These are phyloP conservation scores for Eucalyptus grandis DNA, from an alignment of 345 rosid species.

Conservation along the genomic window DNA sequence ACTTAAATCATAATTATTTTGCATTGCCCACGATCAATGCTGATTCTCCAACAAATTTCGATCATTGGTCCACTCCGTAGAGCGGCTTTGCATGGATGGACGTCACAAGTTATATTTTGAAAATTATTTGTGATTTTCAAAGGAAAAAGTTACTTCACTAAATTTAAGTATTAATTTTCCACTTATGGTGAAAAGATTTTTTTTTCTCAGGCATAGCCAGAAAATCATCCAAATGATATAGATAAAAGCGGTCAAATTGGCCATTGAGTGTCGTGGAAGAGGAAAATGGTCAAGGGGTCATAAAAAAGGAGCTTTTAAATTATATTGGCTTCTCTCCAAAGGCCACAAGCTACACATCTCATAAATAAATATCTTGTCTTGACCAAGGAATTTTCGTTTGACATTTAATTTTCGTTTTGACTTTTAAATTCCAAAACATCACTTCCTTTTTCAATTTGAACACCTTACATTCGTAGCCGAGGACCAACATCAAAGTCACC, in stretches of 20 bases:
- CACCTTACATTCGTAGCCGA: background rate
- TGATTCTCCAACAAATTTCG: fast-evolving
- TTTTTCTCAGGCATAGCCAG: background rate
- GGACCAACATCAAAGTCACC: background rate
- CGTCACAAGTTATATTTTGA: background rate
- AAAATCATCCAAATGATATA: background rate
- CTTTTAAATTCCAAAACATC: background rate
- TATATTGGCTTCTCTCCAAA: background rate
- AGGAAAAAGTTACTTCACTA: background rate
- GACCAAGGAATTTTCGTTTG: background rate
- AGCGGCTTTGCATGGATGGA: background rate
- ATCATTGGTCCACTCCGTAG: background rate
- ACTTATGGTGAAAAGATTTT: fast-evolving
- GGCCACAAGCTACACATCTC: background rate
- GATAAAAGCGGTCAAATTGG: background rate
- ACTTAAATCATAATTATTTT: background rate
- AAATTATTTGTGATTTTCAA: background rate
- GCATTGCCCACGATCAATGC: fast-evolving
- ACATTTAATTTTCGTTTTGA: background rate
- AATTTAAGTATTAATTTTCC: fast-evolving
- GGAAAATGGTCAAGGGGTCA: background rate
- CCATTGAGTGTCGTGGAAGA: background rate
- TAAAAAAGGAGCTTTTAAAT: background rate
- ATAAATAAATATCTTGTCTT: background rate
- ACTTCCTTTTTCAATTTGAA: background rate